Evolutionary conservation across 352 stramenopile genomes (phyloP).

Genomic region (Phytophthora uliginosa): DNA sequence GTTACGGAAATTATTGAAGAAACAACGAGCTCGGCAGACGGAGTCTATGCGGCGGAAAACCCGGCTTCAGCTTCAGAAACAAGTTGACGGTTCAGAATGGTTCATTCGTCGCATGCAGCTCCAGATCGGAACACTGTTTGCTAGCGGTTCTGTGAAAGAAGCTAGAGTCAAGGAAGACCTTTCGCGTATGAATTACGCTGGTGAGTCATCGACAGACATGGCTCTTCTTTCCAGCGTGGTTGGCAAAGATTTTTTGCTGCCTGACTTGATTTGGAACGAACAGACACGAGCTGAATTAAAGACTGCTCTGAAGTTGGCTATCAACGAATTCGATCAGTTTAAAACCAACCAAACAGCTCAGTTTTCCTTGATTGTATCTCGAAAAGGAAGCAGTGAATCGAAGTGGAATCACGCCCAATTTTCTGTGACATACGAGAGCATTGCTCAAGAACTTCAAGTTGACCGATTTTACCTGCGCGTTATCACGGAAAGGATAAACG

Average conservation of each 20-base stretch:
- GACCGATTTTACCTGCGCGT: conserved; percentile 78
- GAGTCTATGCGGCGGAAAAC: conserved; percentile 38
- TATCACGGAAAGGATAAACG: conserved; percentile 71
- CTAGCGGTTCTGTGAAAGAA: conserved; percentile 33
- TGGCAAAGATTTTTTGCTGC: conserved; percentile 77
- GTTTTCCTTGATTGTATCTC: conserved; percentile 34
- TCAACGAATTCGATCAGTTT: conserved; percentile 63
- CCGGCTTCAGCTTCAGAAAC: conserved; percentile 31
- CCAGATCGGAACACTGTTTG: conserved; percentile 61
- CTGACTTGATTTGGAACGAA: conserved; percentile 86
- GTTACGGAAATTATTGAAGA: conserved; percentile 71
- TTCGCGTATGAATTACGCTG: conserved; percentile 73
- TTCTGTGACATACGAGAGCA: conserved; percentile 66
- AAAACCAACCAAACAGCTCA: conserved; percentile 42
- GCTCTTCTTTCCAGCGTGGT: conserved; percentile 73
- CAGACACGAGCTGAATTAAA: conserved; percentile 66
- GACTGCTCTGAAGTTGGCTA: conserved; percentile 48
- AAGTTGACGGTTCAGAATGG: conserved; percentile 54
- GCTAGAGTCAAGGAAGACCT: conserved; percentile 58
- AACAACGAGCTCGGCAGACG: conserved; percentile 56
- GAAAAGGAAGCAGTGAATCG: conserved; percentile 25
- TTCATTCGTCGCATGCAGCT: conserved; percentile 80
- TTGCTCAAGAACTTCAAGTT: conserved; percentile 74
- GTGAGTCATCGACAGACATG: conserved; percentile 78
- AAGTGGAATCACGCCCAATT: conserved; percentile 86